These are phyloP conservation scores for Exophiala phaeomuriformis DNA, from an alignment of 2,329 filamentous ascomycete genomes.

Conservation along the genomic window DNA sequence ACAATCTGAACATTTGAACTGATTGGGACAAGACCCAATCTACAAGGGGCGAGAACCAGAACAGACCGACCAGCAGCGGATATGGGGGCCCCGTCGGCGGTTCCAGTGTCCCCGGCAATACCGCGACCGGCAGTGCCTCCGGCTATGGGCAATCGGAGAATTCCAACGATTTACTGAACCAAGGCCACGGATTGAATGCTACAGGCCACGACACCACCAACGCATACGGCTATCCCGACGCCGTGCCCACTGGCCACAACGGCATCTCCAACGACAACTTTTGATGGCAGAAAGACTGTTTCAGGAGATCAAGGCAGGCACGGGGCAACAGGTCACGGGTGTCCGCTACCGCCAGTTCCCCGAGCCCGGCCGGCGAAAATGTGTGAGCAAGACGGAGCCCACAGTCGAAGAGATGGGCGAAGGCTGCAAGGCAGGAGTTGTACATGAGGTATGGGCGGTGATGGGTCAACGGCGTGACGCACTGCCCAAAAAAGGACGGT, in stretches of 20 bases:
- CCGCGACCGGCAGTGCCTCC: constrained; percentile 30
- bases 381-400: constrained; percentile 5
- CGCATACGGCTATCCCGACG: constrained; percentile 41
- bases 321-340: constrained; percentile 18
- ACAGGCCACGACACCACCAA: constrained; percentile 39
- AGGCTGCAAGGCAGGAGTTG: constrained; percentile 2
- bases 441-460: constrained; percentile 4
- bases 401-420: neutral
- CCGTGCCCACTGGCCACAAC: constrained; percentile 43
- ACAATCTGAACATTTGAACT: constrained; percentile 45
- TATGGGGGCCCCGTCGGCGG: constrained; percentile 36
- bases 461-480: neutral
- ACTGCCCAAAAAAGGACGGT: neutral
- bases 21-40: constrained; percentile 66
- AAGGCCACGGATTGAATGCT: constrained; percentile 35
- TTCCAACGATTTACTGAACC: constrained; percentile 40
- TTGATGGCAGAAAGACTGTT: constrained; percentile 30
- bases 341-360: constrained; percentile 19
- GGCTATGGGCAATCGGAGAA: constrained; percentile 37
- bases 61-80: constrained; percentile 47
- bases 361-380: constrained; percentile 18
- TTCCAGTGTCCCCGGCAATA: constrained; percentile 29
- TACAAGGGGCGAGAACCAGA: constrained; percentile 60
- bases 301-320: constrained; percentile 10
- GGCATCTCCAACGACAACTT: constrained; percentile 39